Base-by-base conservation (phyloP, 2,329 filamentous ascomycete species). In the Ceratocystis ficicola region DNA sequence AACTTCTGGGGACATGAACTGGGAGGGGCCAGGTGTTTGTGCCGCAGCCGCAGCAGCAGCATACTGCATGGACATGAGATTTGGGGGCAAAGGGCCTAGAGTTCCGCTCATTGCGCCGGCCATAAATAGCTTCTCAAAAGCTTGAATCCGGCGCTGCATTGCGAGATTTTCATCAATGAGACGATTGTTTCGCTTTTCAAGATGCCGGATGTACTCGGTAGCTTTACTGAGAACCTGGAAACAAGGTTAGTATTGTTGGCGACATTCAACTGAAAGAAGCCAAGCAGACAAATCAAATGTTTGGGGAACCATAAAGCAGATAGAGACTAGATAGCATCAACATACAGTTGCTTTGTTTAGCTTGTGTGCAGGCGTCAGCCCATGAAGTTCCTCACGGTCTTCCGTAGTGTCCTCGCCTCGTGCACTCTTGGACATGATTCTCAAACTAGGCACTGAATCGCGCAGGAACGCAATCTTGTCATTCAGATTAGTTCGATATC, bases 401-500 rank as follows among this genome's bases (percentile, higher is more conserved):
- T 86, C 86, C 0, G 83, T 85, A 0, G 85, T 79, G 69, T 89
- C 86, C 71, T 88, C 86, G 48, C 84, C 86, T 67, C 79, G 78
- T 61, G 82, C 83, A 70, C 82, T 87, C 77, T 89, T 90, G 46
- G 86, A 85, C 83, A 92, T 90, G 70, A 91, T 89, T 62, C 92
- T 85, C 66, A 97, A 78, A 74, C 89, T 95, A 1, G 93, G 93
- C 15, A 97, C 91, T 72, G 90, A 95, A 74, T 96, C 91, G 71
- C 92, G 83, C 68, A 97, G 78, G 67, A 92, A 91, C 59, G 91
- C 88, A 71, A 97, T 97, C 78, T 97, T 97, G 73, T 96, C 93
- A 73, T 97, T 97, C 66, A 97, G 81, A 72, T 97, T 97, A 65
- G 90, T 96, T 71, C 93, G 86, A 75, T 97, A 97, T 70, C 93